A percentile compares a stretch with the other conserved stretches of the same genome.
phyloP scores from a whole-genome alignment of 169 alveolate species.

The Plasmodium adleri region DNA sequence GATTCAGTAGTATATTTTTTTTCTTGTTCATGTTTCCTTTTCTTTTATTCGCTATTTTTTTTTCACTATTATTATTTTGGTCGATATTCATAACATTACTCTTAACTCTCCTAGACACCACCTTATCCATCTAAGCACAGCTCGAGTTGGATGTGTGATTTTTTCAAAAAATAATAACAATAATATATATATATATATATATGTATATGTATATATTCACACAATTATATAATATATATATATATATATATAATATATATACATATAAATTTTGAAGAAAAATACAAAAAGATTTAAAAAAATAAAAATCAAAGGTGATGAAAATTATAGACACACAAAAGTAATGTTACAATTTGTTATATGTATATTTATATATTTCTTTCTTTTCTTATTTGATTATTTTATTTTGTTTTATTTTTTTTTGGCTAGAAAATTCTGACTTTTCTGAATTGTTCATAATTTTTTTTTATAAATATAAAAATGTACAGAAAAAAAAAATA shows the following conservation, averaged over 20 bases:
- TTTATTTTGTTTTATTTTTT: slow-evolving; percentile 20
- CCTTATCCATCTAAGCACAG: slow-evolving; percentile 33
- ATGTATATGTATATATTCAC: background rate
- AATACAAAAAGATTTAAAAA: background rate
- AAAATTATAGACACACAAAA: no score
- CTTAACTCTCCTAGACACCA: slow-evolving; percentile 47
- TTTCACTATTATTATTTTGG: slow-evolving; percentile 36
- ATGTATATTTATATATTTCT: background rate
- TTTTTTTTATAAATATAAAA: slow-evolving; percentile 16
- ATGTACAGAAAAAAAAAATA: slow-evolving; percentile 8
- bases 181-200: background rate
- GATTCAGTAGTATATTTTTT: slow-evolving; percentile 28
- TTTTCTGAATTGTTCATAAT: slow-evolving; percentile 50
- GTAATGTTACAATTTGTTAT: no score
- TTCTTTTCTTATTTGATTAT: background rate
- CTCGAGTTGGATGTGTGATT: background rate
- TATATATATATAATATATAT: slow-evolving; percentile 5
- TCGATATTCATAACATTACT: slow-evolving; percentile 43
- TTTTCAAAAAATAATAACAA: background rate
- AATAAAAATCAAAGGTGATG: no score
- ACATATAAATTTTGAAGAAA: background rate
- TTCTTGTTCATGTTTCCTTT: slow-evolving; percentile 47
- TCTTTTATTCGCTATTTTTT: slow-evolving; percentile 21
- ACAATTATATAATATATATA: slow-evolving; percentile 1
- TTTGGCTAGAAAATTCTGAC: background rate